These are phyloP conservation scores for Zopfia rhizophila DNA, from an alignment of 2,329 filamentous ascomycete species.

Conservation along the genomic window DNA sequence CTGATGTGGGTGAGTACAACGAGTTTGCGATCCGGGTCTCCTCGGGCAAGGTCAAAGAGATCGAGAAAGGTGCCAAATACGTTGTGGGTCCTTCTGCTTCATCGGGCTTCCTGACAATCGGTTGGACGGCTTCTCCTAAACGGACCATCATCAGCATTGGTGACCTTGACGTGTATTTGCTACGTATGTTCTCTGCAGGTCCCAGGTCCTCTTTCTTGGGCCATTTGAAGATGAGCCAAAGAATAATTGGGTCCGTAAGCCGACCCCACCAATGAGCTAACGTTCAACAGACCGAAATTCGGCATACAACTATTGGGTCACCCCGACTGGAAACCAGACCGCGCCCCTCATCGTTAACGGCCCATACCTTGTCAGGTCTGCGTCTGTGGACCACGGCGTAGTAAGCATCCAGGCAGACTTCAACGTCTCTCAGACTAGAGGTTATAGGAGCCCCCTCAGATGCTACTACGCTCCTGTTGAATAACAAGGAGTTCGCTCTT, in stretches of 20 bases:
- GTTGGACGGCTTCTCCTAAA: too few relatives aligned
- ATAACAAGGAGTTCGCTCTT: slow-evolving; percentile 58
- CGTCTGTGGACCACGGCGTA: slow-evolving; percentile 61
- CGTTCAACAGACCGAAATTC: slow-evolving; percentile 63
- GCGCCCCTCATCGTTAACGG: slow-evolving; percentile 65
- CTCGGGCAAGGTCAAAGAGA: too few relatives aligned
- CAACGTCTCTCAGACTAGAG: slow-evolving; percentile 72
- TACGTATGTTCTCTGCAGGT: too few relatives aligned
- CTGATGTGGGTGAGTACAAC: slow-evolving; percentile 66
- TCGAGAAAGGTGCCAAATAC: too few relatives aligned
- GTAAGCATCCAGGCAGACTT: slow-evolving; percentile 76
- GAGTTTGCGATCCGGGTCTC: too few relatives aligned
- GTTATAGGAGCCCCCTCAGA: slow-evolving; percentile 69
- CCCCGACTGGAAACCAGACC: slow-evolving; percentile 26
- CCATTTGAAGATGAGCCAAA: too few relatives aligned
- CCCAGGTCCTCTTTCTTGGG: too few relatives aligned
- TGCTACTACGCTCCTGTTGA: slow-evolving; percentile 65
- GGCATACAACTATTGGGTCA: slow-evolving; percentile 75
- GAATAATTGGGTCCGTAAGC: too few relatives aligned
- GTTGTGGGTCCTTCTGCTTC: too few relatives aligned
- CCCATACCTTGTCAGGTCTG: slow-evolving; percentile 70
- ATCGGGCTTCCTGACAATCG: too few relatives aligned
- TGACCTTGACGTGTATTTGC: too few relatives aligned
- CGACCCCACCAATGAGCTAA: slow-evolving; percentile 71
- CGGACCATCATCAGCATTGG: too few relatives aligned